Evolutionary conservation across 345 rosid species (phyloP).

Genomic region (Populus euphratica): DNA sequence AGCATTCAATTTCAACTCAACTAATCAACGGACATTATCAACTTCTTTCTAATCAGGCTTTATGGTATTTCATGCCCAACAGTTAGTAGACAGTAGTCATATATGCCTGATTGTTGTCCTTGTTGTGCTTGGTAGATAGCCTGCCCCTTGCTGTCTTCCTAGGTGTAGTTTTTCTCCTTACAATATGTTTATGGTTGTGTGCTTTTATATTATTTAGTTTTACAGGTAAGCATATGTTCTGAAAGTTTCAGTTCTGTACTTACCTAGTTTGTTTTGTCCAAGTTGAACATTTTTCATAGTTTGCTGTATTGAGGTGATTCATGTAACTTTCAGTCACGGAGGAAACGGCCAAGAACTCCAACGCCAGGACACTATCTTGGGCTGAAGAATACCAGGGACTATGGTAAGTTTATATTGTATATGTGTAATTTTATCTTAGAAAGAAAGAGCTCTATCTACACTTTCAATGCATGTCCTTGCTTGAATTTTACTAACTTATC

Average conservation of each 20-base stretch:
- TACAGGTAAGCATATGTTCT: not conserved
- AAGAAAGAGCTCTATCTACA: not conserved
- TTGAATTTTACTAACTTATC: not conserved
- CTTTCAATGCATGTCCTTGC: not conserved
- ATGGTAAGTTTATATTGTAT: conserved; percentile 39
- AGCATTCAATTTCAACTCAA: conserved; percentile 88
- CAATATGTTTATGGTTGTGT: not conserved
- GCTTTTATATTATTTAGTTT: not conserved
- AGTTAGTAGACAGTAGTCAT: conserved; percentile 28
- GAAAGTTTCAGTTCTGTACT: not conserved
- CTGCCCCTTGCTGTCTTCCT: not conserved
- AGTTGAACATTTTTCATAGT: not conserved
- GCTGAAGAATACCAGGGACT: conserved; percentile 73
- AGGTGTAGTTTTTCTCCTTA: not conserved
- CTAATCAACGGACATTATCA: conserved; percentile 98
- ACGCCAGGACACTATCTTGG: conserved; percentile 99
- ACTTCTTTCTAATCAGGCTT: conserved; percentile 75
- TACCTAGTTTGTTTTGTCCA: not conserved
- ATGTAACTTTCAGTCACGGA: conserved; percentile 70
- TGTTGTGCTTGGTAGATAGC: conserved; percentile 12
- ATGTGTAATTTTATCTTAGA: not conserved
- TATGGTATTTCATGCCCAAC: conserved; percentile 64
- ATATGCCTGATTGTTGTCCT: conserved; percentile 25
- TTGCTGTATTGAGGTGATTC: conserved; percentile 13
- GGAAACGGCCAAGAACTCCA: conserved; percentile 96